A percentile compares a stretch with the other conserved stretches of the same genome.
These are phyloP conservation scores for Przewalskia tangutica DNA, from an alignment of 257 asterid genomes.

Conservation along the genomic window DNA sequence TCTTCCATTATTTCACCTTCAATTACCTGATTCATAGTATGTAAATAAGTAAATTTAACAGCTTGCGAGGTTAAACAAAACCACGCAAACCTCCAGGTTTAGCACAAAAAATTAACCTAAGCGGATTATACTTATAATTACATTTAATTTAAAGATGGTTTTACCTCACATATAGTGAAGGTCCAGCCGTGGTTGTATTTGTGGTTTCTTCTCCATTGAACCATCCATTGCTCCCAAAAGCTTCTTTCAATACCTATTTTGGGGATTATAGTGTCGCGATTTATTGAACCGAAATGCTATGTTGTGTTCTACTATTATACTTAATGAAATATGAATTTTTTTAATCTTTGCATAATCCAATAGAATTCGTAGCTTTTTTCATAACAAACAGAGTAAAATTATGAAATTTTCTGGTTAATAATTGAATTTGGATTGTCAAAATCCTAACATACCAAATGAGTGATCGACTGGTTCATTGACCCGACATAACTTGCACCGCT, in stretches of 20 bases:
- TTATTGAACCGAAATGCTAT: not conserved
- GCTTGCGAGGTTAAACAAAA: not conserved
- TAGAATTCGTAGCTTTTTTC: not conserved
- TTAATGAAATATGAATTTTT: not conserved
- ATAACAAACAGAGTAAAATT: not conserved
- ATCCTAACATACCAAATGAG: slow-evolving; percentile 40
- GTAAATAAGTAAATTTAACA: no score
- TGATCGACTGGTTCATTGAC: slow-evolving; percentile 23
- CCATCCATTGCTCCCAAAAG: not conserved
- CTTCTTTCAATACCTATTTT: not conserved
- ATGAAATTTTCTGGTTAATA: slow-evolving; percentile 27
- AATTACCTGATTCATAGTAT: no score
- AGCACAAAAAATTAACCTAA: not conserved
- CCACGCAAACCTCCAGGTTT: not conserved
- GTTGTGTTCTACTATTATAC: not conserved
- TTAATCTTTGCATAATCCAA: not conserved
- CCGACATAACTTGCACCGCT: slow-evolving; percentile 36
- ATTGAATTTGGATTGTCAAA: slow-evolving; percentile 30
- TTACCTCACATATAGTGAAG: not conserved
- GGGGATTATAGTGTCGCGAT: not conserved
- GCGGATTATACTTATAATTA: not conserved
- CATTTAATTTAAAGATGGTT: not conserved
- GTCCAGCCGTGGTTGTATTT: not conserved
- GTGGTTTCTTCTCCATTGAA: not conserved
- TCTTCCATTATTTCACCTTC: no score